Base-by-base conservation (phyloP, 2,329 filamentous ascomycete species). In the Triangularia setosa region DNA sequence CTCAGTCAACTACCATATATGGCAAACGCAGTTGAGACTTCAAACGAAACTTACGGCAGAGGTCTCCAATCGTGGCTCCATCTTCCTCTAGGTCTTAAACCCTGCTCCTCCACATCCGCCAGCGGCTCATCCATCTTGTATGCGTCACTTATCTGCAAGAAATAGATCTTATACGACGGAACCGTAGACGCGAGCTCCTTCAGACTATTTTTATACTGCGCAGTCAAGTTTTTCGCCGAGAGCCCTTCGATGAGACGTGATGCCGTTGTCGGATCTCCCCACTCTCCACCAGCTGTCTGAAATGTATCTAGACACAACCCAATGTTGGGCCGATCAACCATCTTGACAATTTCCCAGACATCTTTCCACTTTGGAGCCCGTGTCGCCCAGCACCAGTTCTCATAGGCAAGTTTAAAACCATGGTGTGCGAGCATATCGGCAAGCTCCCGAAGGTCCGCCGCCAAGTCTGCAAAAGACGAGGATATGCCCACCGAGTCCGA, bases 371-470 rank as follows among this genome's bases (percentile, higher is more conserved):
- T 81, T 0, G 87, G 84, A 0, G 89, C 88, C 58, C 87, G 84
- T 0, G 89, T 91, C 0, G 87, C 87, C 90, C 90, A 93, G 75
- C 90, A 92, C 89, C 90, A 93, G 72, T 93, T 92, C 76, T 93
- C 90, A 69, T 93, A 93, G 0, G 90, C 89, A 18, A 93, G 77
- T 6, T 84, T 81, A 72, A 87, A 84, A 0, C 81, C 80, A 56
- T 84, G 81, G 23, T 79, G 73, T 0, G 82, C 83, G 1, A 90
- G 79, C 60, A 90, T 76, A 62, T 90, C 87, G 1, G 85, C 87
- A 6, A 93, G 78, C 63, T 87, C 81, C 1, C 81, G 80, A 0
- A 93, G 79, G 69, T 93, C 89, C 0, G 75, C 71, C 0, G 89
- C 84, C 21, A 90, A 80, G 8, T 80, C 77, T 0, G 79, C 77